These are phyloP conservation scores for Fusarium xyrophilum DNA, from an alignment of 2,329 filamentous ascomycete genomes.

Conservation along the genomic window DNA sequence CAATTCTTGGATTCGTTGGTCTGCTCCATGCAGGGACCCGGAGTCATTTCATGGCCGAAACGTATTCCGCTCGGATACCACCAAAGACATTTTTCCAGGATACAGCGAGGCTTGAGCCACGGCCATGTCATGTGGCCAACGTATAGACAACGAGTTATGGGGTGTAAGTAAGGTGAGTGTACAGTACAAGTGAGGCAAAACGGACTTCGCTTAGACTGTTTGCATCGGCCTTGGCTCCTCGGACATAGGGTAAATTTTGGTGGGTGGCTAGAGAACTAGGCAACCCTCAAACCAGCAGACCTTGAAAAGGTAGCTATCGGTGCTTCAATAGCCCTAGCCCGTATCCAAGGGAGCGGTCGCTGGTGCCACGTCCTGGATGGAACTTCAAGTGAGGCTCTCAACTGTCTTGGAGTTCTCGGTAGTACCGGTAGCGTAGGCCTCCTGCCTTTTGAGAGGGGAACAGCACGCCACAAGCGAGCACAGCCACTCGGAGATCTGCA, in stretches of 20 bases:
- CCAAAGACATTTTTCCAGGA: not conserved
- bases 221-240: not conserved
- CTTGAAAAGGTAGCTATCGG: not conserved
- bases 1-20: conserved; percentile 24
- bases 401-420: conserved; percentile 16
- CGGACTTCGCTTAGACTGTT: not conserved
- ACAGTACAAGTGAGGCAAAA: conserved; percentile 3
- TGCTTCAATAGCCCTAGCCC: conserved; percentile 4
- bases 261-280: not conserved
- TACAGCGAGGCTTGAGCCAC: conserved; percentile 4
- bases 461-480: conserved; percentile 27
- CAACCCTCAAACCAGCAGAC: not conserved
- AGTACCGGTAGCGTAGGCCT: conserved; percentile 31
- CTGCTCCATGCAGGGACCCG: conserved; percentile 4
- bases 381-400: conserved; percentile 28
- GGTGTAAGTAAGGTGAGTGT: not conserved
- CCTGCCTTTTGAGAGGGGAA: conserved; percentile 10
- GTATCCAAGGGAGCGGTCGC: conserved; percentile 26
- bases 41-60: conserved; percentile 7
- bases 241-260: not conserved
- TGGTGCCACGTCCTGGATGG: conserved; percentile 36
- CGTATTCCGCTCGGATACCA: not conserved
- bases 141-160: conserved; percentile 4
- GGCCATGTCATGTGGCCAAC: conserved; percentile 10
- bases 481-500: conserved; percentile 34